A percentile compares a stretch with the other conserved stretches of the same genome.
These are phyloP conservation scores for Thielaviopsis musarum DNA, from an alignment of 2,329 filamentous ascomycete genomes.

Conservation along the genomic window DNA sequence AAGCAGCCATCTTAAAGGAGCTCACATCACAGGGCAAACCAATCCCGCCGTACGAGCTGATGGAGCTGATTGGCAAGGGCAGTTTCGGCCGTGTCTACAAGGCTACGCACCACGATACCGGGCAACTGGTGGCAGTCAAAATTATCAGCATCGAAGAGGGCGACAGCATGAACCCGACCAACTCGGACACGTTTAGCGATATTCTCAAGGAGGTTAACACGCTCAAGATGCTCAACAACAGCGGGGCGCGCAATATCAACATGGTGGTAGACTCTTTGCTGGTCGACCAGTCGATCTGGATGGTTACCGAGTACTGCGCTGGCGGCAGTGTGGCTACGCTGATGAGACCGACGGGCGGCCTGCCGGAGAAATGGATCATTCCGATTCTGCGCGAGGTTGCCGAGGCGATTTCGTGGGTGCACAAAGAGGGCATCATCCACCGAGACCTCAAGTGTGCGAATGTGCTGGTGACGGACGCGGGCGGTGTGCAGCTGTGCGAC, in stretches of 20 bases:
- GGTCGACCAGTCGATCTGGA: constrained; percentile 48
- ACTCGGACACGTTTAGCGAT: constrained; percentile 33
- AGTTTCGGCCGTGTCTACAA: constrained; percentile 52
- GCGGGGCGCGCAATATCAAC: constrained; percentile 46
- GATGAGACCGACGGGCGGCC: constrained; percentile 31
- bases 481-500: constrained; percentile 48
- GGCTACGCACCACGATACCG: constrained; percentile 22
- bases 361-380: constrained; percentile 35
- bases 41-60: constrained; percentile 40
- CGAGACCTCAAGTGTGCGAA: constrained; percentile 43
- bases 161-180: constrained; percentile 42
- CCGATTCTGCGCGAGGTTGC: constrained; percentile 33
- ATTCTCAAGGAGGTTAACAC: constrained; percentile 34
- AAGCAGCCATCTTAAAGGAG: constrained; percentile 38
- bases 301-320: constrained; percentile 51
- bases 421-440: constrained; percentile 33
- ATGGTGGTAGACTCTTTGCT: constrained; percentile 47
- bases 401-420: constrained; percentile 32
- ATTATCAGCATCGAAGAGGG: constrained; percentile 61
- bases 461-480: constrained; percentile 45
- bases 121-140: constrained; percentile 46
- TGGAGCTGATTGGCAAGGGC: constrained; percentile 50
- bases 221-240: constrained; percentile 43
- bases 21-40: constrained; percentile 37
- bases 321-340: constrained; percentile 47